phyloP scores from a whole-genome alignment of 1,139 yeast genomes.

The Candida smagusa region DNA sequence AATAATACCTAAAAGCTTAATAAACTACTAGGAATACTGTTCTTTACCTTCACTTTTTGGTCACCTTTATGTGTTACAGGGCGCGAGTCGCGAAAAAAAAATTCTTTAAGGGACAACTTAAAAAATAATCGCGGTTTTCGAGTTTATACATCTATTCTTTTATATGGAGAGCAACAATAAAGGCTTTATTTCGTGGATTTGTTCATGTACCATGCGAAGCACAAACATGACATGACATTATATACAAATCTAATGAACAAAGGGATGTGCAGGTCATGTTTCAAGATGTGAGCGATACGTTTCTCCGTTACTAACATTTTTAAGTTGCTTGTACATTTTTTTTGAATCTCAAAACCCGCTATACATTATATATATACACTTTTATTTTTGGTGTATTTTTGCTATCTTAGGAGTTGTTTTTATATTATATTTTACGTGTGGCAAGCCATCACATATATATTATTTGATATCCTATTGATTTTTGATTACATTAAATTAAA shows the following conservation, averaged over 20 bases:
- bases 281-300: too few species aligned
- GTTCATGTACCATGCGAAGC: too few species aligned
- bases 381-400: neutral
- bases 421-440: neutral
- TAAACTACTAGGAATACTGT: neutral
- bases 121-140: slow-evolving; percentile 6
- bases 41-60: neutral
- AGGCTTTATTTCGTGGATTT: too few species aligned
- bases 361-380: neutral
- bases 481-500: neutral
- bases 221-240: too few species aligned
- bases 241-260: too few species aligned
- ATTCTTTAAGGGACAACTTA: slow-evolving; percentile 1
- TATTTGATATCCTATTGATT: slow-evolving; percentile 1
- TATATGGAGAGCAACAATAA: too few species aligned
- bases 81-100: slow-evolving; percentile 3
- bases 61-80: neutral
- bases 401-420: neutral
- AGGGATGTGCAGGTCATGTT: too few species aligned
- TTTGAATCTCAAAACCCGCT: too few species aligned
- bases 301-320: too few species aligned
- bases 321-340: too few species aligned
- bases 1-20: neutral
- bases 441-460: slow-evolving; percentile 1
- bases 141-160: too few species aligned